phyloP scores from a whole-genome alignment of 495 filamentous ascomycete species.

The Neurospora sp. region DNA sequence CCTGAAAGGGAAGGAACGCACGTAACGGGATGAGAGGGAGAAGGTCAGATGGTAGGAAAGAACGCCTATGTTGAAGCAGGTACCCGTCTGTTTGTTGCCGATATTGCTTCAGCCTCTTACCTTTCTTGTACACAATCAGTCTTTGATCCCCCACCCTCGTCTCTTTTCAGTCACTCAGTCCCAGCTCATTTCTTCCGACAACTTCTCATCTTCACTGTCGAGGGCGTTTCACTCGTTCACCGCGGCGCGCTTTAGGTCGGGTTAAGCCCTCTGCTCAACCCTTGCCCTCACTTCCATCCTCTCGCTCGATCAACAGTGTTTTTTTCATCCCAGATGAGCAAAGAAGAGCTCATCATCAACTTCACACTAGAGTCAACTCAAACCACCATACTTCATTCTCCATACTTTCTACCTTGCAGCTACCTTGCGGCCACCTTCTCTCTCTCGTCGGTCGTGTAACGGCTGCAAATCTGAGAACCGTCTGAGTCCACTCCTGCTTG shows the following conservation, averaged over 20 bases:
- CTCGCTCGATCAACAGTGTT: neutral
- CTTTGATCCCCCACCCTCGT: neutral
- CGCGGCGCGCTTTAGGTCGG: neutral
- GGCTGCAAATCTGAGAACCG: neutral
- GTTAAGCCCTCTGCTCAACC: neutral
- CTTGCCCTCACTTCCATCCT: neutral
- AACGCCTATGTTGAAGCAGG: neutral
- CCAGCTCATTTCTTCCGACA: neutral
- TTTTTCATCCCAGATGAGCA: neutral
- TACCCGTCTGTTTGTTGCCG: conserved; percentile 1
- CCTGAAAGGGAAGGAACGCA: neutral
- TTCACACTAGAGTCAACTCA: neutral
- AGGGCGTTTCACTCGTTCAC: neutral
- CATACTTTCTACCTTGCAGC: neutral
- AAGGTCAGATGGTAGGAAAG: neutral
- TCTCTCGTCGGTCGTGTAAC: neutral
- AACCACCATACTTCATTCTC: neutral
- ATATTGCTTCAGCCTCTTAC: neutral
- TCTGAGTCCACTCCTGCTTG: neutral
- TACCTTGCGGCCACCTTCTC: no score
- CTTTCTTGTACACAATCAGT: neutral
- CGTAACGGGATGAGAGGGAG: neutral
- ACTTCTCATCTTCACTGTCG: neutral
- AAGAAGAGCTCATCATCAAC: neutral
- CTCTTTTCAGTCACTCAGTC: neutral